Evolutionary conservation across 768 basidiomycete genomes (phyloP).

Genomic region (Tulasnella calospora): DNA sequence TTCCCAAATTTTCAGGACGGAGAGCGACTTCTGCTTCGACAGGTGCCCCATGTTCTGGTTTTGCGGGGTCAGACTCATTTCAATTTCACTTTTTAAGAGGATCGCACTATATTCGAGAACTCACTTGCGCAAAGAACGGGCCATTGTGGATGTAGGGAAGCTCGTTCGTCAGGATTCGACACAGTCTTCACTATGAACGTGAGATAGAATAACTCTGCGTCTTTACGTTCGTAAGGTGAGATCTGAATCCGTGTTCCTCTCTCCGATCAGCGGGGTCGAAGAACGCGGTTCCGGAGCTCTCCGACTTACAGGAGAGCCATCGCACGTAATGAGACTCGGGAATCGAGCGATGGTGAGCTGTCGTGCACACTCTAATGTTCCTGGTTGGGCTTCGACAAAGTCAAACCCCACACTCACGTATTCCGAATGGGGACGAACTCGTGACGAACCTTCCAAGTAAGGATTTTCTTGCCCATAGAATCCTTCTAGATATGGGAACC

Average conservation of each 20-base stretch:
- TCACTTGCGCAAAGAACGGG: constrained; percentile 56
- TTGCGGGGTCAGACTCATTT: neutral
- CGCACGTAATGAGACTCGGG: constrained; percentile 55
- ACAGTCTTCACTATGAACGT: constrained; percentile 54
- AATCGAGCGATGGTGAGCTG: constrained; percentile 62
- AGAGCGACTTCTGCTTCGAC: constrained; percentile 11
- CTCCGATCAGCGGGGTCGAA: constrained; percentile 24
- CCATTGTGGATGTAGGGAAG: constrained; percentile 61
- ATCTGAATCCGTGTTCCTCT: constrained; percentile 46
- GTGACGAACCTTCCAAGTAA: constrained; percentile 47
- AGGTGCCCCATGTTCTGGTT: constrained; percentile 27
- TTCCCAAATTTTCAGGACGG: constrained; percentile 28
- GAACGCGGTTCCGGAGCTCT: neutral
- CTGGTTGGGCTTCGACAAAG: neutral
- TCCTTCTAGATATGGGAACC: constrained; percentile 64
- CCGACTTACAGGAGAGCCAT: constrained; percentile 56
- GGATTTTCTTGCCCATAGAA: constrained; percentile 63
- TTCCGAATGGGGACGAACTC: constrained; percentile 25
- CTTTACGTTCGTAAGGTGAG: constrained; percentile 61
- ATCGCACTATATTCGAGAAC: constrained; percentile 29
- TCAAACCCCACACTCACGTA: neutral
- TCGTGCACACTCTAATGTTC: constrained; percentile 9
- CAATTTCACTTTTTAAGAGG: neutral
- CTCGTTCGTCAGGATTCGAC: constrained; percentile 43
- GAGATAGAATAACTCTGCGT: constrained; percentile 79